A percentile compares a stretch with the other conserved stretches of the same genome.
Conservation (phyloP, 805 yeast species). For the Trichomonascus vanleenenianus region DNA sequence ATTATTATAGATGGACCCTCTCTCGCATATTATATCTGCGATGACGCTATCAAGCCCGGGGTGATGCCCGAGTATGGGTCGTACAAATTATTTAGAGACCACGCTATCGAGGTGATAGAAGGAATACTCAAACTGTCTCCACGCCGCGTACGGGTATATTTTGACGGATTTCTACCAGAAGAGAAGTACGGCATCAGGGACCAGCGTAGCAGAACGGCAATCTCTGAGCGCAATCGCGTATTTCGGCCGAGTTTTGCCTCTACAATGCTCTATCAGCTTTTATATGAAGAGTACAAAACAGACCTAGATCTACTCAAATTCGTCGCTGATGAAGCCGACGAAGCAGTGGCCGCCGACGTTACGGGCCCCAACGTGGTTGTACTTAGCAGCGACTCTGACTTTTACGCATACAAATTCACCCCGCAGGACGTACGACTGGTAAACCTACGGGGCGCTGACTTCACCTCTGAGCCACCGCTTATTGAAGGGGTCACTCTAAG, state of each 20-base stretch:
- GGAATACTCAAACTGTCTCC: not conserved
- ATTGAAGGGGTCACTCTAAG: too few relatives aligned
- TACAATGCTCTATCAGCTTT: constrained; percentile 1
- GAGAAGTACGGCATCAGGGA: constrained; percentile 1
- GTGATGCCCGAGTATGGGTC: not conserved
- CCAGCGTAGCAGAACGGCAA: not conserved
- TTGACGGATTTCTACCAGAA: constrained; percentile 7
- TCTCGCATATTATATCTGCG: constrained; percentile 3
- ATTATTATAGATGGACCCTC: constrained; percentile 8
- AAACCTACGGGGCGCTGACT: not conserved
- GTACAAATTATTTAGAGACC: not conserved
- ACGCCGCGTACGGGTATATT: not conserved
- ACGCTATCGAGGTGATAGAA: not conserved
- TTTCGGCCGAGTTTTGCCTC: not conserved
- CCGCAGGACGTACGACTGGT: not conserved
- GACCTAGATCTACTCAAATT: not conserved
- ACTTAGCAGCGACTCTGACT: not conserved
- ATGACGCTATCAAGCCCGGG: not conserved
- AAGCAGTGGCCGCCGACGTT: constrained; percentile 1
- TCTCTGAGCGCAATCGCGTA: not conserved
- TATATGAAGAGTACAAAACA: not conserved
- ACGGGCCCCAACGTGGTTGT: not conserved
- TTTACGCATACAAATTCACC: not conserved
- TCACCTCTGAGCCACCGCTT: not conserved
- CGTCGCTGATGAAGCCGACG: constrained; percentile 9